Evolutionary conservation across 2,329 filamentous ascomycete genomes (phyloP), one percentile per base, ranked within the genome.

Genomic region (Claviceps sp.): DNA sequence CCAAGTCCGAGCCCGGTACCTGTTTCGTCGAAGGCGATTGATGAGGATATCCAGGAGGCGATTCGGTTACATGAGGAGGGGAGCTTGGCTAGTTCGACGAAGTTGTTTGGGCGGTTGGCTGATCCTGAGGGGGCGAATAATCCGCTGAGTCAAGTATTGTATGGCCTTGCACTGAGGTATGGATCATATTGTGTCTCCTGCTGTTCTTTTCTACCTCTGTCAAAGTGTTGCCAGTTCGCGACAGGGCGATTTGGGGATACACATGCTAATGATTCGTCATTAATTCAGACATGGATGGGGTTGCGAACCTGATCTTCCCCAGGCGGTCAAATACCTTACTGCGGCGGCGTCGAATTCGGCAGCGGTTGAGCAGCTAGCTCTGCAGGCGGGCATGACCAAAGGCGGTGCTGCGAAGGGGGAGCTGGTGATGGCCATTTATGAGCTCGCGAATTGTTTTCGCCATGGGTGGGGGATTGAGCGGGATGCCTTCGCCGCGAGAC

Each of bases 401-500:
- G 93, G 93, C 50, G 93, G 93, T 55, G 85, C 87, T 14, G 91
- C 91, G 45, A 98, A 97, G 71, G 93, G 93, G 54, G 93, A 98
- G 74, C 78, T 98, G 50, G 87, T 97, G 18, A 81, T 98, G 55
- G 91, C 93, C 55, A 97, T 98, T 57, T 97, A 93, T 63, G 93
- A 98, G 73, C 73, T 98, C 62, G 88, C 84, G 52, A 93, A 93
- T 68, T 91, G 81, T 70, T 97, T 96, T 74, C 83, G 93, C 55
- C 82, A 97, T 67, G 93, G 89, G 51, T 97, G 91, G 91, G 93
- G 93, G 48, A 85, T 95, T 48, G 76, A 81, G 56, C 86, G 86
- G 64, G 93, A 98, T 66, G 79, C 89, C 38, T 76, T 88, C 50
- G 93, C 93, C 47, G 93, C 93, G 48, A 82, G 83, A 66, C 78